Base-by-base conservation (phyloP, 495 filamentous ascomycete species). In the Trypethelium eluteriae region DNA sequence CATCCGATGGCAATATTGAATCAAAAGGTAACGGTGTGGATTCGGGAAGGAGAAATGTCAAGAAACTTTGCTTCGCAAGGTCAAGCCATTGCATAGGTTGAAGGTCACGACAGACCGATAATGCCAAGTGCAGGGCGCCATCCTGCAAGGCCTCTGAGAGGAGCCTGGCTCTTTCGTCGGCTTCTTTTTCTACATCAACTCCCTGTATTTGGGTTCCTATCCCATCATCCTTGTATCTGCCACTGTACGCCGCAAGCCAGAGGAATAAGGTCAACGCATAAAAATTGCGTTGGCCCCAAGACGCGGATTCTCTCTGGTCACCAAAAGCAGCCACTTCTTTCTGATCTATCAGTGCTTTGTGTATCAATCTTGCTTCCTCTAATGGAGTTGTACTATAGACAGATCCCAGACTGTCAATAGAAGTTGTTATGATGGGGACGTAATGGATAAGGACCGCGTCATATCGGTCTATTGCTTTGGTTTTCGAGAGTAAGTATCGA, bases 221-320 rank as follows among this genome's bases (percentile, higher is more conserved):
- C 56, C 80, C 80, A 64, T 80, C 77, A 70, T 96, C 93, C 67
- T 87, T 80, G 74, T 91, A 96, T 81, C 89, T 92, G 14, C 88
- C 90, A 73, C 90, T 96, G 75, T 96, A 96, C 66, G 96, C 91
- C 56, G 89, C 86, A 46, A 97, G 82, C 94, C 94, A 99, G 81
- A 88, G 88, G 3, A 85, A 83, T 36, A 81, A 14, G 36, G 32
- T 59, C n/a, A 59, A 18, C 6, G 53, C 53, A 36, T 35, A 36
- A 14, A 59, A 59, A 32, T 14, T 59, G 25, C 53, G 53, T 59
- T 59, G 53, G 32, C 53, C 32, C 53, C 53, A 59, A 34, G 49
- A 18, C 5, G 49, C 11, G 11, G 49, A 53, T 25, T 14, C 18
- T 53, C 18, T 53, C 49, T 53, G 49, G 11, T 53, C 41, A 46